Percentiles rank a stretch among this genome's conserved stretches.
Conservation (phyloP, 2,329 filamentous ascomycete genomes). For the Cordyceps tenuipes region DNA sequence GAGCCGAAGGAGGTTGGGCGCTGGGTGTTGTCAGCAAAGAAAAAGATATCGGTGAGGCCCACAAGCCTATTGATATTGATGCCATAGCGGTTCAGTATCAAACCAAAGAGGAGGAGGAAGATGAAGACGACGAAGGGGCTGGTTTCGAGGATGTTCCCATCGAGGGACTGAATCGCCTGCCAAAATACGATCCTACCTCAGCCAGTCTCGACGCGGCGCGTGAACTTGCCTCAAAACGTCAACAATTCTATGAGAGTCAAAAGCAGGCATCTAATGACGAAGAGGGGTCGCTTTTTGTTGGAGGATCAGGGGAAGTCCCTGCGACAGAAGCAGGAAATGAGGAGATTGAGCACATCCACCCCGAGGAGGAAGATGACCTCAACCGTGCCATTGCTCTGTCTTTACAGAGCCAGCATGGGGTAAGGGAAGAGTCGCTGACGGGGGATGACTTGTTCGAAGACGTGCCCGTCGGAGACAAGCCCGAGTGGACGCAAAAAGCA, state of each 20-base stretch:
- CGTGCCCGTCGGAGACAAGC: constrained; percentile 30
- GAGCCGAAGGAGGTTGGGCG: constrained; percentile 91
- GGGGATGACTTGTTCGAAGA: constrained; percentile 43
- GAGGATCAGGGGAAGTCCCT: constrained; percentile 21
- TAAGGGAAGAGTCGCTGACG: constrained; percentile 23
- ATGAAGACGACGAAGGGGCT: constrained; percentile 54
- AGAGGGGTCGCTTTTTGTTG: constrained; percentile 43
- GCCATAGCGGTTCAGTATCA: constrained; percentile 49
- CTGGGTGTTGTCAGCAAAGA: constrained; percentile 85
- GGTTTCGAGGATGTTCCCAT: constrained; percentile 92
- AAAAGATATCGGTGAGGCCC: constrained; percentile 67
- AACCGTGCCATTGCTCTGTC: constrained; percentile 79
- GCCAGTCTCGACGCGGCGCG: constrained; percentile 20
- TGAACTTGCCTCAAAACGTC: constrained; percentile 19
- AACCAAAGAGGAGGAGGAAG: constrained; percentile 49
- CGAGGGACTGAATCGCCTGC: constrained; percentile 77
- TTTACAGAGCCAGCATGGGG: constrained; percentile 53
- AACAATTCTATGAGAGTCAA: constrained; percentile 20
- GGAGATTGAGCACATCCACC: constrained; percentile 30
- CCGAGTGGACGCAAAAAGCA: constrained; percentile 49
- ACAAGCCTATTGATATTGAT: constrained; percentile 91
- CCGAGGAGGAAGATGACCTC: constrained; percentile 53
- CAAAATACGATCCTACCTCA: constrained; percentile 39
- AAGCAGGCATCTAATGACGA: constrained; percentile 22
- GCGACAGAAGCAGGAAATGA: constrained; percentile 18